phyloP scores from a whole-genome alignment of 352 stramenopile genomes.

The Elongisporangium anandrum region DNA sequence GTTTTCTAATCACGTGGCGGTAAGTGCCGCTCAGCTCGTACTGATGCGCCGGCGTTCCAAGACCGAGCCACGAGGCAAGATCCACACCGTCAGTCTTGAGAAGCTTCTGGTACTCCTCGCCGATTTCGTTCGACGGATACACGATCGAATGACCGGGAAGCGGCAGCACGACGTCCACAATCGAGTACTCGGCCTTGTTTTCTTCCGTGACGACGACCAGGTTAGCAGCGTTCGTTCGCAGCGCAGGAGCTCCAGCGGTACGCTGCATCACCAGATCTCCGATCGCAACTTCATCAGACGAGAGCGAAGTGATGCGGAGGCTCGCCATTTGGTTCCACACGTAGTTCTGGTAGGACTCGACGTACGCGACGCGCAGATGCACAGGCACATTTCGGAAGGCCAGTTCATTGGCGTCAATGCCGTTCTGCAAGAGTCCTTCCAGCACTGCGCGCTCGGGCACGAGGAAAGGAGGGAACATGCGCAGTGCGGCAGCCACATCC shows the following conservation, averaged over 20 bases:
- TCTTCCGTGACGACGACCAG: conserved; percentile 76
- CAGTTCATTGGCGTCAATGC: conserved; percentile 66
- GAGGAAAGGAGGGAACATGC: conserved; percentile 74
- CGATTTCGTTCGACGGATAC: conserved; percentile 78
- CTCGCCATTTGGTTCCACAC: conserved; percentile 95
- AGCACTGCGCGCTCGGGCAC: conserved; percentile 67
- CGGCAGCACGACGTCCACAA: conserved; percentile 94
- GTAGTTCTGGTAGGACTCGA: conserved; percentile 90
- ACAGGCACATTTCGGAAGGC: conserved; percentile 64
- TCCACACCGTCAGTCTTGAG: conserved; percentile 56
- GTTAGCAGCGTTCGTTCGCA: conserved; percentile 8
- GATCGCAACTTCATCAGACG: conserved; percentile 48
- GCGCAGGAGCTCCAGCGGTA: conserved; percentile 3
- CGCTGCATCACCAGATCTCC: conserved; percentile 88
- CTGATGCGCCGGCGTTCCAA: conserved; percentile 30
- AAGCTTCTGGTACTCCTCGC: conserved; percentile 43
- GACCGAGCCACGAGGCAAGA: conserved; percentile 24
- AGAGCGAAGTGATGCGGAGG: conserved; percentile 72
- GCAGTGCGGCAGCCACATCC: conserved; percentile 66
- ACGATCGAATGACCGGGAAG: conserved; percentile 87
- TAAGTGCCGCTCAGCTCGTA: conserved; percentile 87
- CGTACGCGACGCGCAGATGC: conserved; percentile 56
- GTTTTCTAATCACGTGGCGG: conserved; percentile 88
- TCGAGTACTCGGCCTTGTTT: conserved; percentile 82
- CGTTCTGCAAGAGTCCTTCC: conserved; percentile 68